phyloP scores from a whole-genome alignment of 2,329 filamentous ascomycete genomes.

The Falciphora oryzae region DNA sequence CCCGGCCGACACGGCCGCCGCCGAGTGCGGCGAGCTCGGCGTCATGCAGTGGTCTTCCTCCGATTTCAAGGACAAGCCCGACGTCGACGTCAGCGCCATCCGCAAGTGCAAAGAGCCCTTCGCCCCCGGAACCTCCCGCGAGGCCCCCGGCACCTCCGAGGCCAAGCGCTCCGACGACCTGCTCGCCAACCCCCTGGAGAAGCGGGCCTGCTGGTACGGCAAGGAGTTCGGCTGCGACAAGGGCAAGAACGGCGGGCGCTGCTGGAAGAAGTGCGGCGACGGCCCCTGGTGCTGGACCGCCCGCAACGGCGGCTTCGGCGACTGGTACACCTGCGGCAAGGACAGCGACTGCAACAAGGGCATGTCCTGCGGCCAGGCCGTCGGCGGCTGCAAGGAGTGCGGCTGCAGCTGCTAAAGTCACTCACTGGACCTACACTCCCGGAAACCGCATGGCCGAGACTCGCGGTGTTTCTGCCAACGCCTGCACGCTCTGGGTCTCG shows the following conservation, averaged over 20 bases:
- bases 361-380: neutral
- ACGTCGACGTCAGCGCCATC: neutral
- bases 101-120: neutral
- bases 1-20: too few relatives aligned
- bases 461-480: neutral
- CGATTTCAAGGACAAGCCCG: neutral
- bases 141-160: neutral
- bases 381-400: neutral
- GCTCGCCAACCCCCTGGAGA: neutral
- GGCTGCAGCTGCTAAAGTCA: neutral
- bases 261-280: neutral
- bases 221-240: neutral
- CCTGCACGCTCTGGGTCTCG: too few relatives aligned
- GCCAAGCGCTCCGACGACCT: neutral
- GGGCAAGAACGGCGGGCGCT: neutral
- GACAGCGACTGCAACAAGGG: neutral
- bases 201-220: neutral
- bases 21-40: neutral
- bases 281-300: neutral
- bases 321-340: neutral
- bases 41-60: neutral
- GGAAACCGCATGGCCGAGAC: neutral
- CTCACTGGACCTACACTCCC: neutral
- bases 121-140: too few relatives aligned
- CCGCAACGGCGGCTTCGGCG: neutral